These are phyloP conservation scores for Lactarius quietus DNA, from an alignment of 768 basidiomycete genomes.

Conservation along the genomic window DNA sequence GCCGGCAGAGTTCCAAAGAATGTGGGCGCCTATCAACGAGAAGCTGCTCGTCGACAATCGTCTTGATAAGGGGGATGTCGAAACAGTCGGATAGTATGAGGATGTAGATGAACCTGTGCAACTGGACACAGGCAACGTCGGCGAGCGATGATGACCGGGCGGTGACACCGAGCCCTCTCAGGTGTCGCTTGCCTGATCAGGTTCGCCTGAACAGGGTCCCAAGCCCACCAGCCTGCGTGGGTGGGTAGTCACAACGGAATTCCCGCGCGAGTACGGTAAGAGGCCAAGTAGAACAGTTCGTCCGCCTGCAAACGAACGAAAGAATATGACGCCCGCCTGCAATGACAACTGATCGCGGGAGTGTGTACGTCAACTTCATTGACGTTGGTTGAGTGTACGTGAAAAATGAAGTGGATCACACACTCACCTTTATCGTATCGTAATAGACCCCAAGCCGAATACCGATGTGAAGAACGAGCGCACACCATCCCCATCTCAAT, in stretches of 20 bases:
- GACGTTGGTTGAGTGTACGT: conserved; percentile 1
- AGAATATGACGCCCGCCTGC: conserved; percentile 98
- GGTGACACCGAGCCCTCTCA: conserved; percentile 16
- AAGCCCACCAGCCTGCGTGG: conserved; percentile 17
- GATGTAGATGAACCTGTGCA: conserved; percentile 35
- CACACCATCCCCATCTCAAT: conserved; percentile 68
- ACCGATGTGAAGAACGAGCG: conserved; percentile 83
- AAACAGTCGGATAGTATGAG: conserved; percentile 55
- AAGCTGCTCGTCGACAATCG: conserved; percentile 49
- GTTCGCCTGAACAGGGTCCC: too few relatives aligned
- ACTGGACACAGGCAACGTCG: conserved; percentile 28
- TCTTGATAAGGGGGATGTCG: conserved; percentile 64
- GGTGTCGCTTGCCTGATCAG: conserved; percentile 20
- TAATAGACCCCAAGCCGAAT: conserved; percentile 92
- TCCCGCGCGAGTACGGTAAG: conserved; percentile 73
- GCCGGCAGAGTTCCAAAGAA: conserved; percentile 35
- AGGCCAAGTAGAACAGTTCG: conserved; percentile 79
- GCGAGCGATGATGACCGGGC: conserved; percentile 28
- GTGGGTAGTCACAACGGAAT: conserved; percentile 62
- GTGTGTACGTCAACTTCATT: conserved; percentile 77
- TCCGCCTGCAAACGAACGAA: conserved; percentile 93
- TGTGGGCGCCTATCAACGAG: conserved; percentile 32
- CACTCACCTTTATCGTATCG: conserved; percentile 77
- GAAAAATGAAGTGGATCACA: conserved; percentile 16
- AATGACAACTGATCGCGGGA: conserved; percentile 95